Conservation (phyloP, 176 grass and related monocot species). For the Puya raimondii region DNA sequence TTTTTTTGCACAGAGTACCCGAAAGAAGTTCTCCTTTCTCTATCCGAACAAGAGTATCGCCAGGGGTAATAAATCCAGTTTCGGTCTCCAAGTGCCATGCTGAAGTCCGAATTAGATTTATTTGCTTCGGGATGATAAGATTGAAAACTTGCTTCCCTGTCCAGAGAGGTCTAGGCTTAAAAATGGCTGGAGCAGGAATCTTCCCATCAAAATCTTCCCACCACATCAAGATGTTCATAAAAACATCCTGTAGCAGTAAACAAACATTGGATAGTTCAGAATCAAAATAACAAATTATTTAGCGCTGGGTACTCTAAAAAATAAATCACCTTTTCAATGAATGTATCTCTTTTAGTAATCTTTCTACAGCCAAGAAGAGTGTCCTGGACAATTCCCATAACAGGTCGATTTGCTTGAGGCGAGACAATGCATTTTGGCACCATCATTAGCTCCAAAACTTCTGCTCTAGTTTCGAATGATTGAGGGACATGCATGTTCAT, state of each 20-base stretch:
- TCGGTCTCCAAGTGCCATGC: constrained; percentile 81
- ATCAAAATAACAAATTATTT: not conserved
- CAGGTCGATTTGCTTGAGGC: constrained; percentile 85
- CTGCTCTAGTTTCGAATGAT: constrained; percentile 94
- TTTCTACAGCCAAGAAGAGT: constrained; percentile 81
- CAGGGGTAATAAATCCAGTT: constrained; percentile 81
- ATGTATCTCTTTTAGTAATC: constrained; percentile 93
- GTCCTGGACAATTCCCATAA: constrained; percentile 98
- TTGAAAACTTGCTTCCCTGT: constrained; percentile 99
- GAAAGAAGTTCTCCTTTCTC: constrained; percentile 92
- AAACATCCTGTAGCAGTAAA: constrained; percentile 63
- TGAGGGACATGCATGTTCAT: constrained; percentile 99
- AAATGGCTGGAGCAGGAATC: constrained; percentile 82
- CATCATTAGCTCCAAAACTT: constrained; percentile 98
- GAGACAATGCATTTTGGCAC: constrained; percentile 99
- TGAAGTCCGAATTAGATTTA: constrained; percentile 81
- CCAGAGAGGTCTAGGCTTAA: constrained; percentile 93
- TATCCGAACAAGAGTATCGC: constrained; percentile 86
- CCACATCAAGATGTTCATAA: constrained; percentile 99
- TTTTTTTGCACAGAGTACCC: constrained; percentile 87
- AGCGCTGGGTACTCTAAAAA: too few species aligned
- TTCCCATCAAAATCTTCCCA: constrained; percentile 99
- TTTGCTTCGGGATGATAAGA: constrained; percentile 96
- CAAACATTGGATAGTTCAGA: constrained; percentile 15
- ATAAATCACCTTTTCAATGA: constrained; percentile 84